phyloP scores from a whole-genome alignment of 2,329 filamentous ascomycete genomes.

The Ascocoryne sarcoides region DNA sequence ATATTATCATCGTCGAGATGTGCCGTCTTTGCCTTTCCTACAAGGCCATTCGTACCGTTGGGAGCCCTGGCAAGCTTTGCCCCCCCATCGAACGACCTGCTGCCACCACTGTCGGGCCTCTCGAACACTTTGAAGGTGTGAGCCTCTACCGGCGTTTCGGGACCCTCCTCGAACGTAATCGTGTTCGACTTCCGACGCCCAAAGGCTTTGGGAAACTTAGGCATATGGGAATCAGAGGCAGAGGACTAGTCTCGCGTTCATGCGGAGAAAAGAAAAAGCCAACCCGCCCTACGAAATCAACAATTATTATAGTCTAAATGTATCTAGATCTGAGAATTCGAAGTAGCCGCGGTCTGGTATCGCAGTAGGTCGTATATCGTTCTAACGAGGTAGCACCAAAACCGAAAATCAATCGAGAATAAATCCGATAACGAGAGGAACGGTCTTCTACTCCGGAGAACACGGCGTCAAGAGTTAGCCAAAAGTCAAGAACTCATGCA shows the following conservation, averaged over 20 bases:
- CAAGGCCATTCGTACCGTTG: slow-evolving; percentile 2
- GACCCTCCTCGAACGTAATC: slow-evolving; percentile 23
- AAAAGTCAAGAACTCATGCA: slow-evolving; percentile 18
- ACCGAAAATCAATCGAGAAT: slow-evolving; percentile 8
- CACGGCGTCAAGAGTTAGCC: slow-evolving; percentile 19
- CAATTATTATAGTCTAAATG: background rate
- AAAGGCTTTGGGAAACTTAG: slow-evolving; percentile 29
- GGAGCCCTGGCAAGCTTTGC: slow-evolving; percentile 20
- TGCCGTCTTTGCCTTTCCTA: slow-evolving; percentile 17
- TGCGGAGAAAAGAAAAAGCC: slow-evolving; percentile 3
- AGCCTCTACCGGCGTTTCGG: slow-evolving; percentile 16
- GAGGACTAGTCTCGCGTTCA: slow-evolving; percentile 7
- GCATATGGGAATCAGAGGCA: slow-evolving; percentile 24
- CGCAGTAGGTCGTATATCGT: slow-evolving; percentile 5
- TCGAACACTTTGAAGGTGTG: slow-evolving; percentile 30
- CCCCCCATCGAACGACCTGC: slow-evolving; percentile 27
- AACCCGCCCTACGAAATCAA: background rate
- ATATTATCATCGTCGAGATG: slow-evolving; percentile 27
- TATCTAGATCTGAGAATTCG: background rate
- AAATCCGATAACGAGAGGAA: slow-evolving; percentile 20
- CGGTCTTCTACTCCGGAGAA: slow-evolving; percentile 16
- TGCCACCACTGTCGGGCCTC: slow-evolving; percentile 15
- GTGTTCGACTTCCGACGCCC: slow-evolving; percentile 28
- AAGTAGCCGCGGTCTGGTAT: slow-evolving; percentile 1
- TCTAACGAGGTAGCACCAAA: slow-evolving; percentile 7